Base-by-base conservation (phyloP, 148 eudicot genomes). In the Rhododendron henanense region DNA sequence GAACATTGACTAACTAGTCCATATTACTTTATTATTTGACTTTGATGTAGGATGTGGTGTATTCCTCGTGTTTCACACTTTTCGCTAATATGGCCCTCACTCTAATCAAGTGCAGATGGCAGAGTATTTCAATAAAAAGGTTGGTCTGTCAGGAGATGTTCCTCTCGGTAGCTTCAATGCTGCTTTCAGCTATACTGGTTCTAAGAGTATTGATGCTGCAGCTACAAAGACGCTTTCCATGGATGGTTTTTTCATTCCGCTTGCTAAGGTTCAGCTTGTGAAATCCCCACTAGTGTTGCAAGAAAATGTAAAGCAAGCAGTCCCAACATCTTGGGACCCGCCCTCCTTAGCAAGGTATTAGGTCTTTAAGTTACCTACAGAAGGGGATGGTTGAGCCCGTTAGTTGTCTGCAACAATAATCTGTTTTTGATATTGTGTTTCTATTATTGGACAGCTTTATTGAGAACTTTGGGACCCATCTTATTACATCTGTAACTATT, bases 161-260 rank as follows among this genome's bases (percentile, higher is more conserved):
- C 97, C 99, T 81, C 94, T 96, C 81, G 99, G 99, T 87, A 89
- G 96, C 91, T 96, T 96, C 93, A 96, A 93, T 90, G 92, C 95
- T 87, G 97, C 96, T 23, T 96, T 94, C 87, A 96, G 94, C 88
- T 95, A 90, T 87, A 93, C 97, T 75, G 96, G 98, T 78, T 92
- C 94, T n/a, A 94, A 92, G 91, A 91, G 91, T 81, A 78, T 93
- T 35, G 99, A 96, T 87, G 89, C 93, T 78, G 93, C 93, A 67
- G 85, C 93, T 73, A 94, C 96, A 78, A 96, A 96, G 88, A 91
- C 98, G 55, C 94, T 96, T 86, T 88, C 93, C 69, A 83, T 92
- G 82, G 97, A 93, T 89, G 96, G 96, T 63, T 81, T 88, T 83
- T 90, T 94, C 89, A 90, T 94, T 76, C 98, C 98, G 41, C 94